Evolutionary conservation across 495 filamentous ascomycete genomes (phyloP).

Genomic region (Xylaria intraflava): DNA sequence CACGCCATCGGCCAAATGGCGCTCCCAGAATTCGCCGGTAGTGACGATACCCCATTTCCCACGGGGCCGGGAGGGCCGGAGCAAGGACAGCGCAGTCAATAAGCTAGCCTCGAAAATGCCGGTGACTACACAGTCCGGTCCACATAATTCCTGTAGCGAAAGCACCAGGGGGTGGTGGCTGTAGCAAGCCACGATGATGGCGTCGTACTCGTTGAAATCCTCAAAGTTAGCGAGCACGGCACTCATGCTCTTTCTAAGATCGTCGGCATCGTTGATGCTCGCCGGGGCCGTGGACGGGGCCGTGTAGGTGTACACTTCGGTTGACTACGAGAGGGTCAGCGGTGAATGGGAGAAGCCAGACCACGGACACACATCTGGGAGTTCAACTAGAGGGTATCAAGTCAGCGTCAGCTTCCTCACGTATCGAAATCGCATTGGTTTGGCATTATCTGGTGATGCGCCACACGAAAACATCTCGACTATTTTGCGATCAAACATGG

Average conservation of each 20-base stretch:
- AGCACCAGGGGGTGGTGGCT: slow-evolving; percentile 77
- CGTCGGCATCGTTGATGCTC: slow-evolving; percentile 59
- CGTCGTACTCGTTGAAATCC: slow-evolving; percentile 49
- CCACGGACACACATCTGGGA: slow-evolving; percentile 21
- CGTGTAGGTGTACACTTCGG: slow-evolving; percentile 45
- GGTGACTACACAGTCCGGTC: slow-evolving; percentile 44
- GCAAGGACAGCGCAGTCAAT: slow-evolving; percentile 47
- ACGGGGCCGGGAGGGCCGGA: slow-evolving; percentile 18
- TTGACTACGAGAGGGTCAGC: slow-evolving; percentile 22
- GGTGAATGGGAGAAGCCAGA: background rate
- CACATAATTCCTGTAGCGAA: slow-evolving; percentile 38
- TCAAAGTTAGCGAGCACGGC: slow-evolving; percentile 51
- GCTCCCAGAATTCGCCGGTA: slow-evolving; percentile 78
- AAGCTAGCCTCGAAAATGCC: slow-evolving; percentile 88
- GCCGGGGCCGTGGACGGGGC: slow-evolving; percentile 45
- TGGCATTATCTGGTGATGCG: too few relatives aligned
- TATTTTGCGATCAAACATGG: background rate
- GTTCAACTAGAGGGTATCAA: slow-evolving; percentile 25
- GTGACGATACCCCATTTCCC: slow-evolving; percentile 82
- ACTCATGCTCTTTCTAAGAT: slow-evolving; percentile 43
- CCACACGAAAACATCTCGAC: too few relatives aligned
- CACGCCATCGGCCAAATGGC: slow-evolving; percentile 59
- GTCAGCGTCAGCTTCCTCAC: background rate
- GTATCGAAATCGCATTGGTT: background rate
- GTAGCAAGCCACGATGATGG: slow-evolving; percentile 82